Evolutionary conservation across 306 rosid species (phyloP).

Genomic region (Heteromeles arbutifolia): DNA sequence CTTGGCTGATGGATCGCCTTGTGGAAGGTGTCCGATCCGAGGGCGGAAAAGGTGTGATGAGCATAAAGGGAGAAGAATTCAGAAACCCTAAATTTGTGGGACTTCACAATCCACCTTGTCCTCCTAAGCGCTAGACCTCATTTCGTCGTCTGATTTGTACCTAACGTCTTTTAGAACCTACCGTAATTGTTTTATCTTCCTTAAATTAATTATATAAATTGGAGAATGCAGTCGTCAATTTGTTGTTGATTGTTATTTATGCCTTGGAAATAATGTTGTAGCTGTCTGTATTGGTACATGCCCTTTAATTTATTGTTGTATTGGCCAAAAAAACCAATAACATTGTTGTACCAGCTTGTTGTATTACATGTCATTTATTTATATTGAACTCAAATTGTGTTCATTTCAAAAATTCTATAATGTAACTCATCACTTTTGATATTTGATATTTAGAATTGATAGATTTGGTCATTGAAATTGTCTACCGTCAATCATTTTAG

Average conservation of each 20-base stretch:
- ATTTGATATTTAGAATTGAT: no score
- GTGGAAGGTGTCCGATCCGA: constrained; percentile 40
- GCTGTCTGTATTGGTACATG: no score
- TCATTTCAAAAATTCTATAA: no score
- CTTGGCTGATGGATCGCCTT: constrained; percentile 54
- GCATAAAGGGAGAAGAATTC: constrained; percentile 69
- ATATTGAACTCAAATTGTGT: no score
- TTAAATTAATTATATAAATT: not conserved
- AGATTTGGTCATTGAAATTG: accelerated
- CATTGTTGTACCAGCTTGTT: no score
- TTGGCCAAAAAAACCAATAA: no score
- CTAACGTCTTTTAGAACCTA: no score
- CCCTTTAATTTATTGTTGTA: not conserved
- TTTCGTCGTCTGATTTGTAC: accelerated
- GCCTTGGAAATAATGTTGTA: no score
- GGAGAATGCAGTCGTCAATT: not conserved
- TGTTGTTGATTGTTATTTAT: not conserved
- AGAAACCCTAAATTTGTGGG: not conserved
- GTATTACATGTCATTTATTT: no score
- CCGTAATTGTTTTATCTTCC: no score
- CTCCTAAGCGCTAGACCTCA: accelerated
- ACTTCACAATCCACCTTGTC: not conserved
- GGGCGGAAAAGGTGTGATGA: constrained; percentile 70
- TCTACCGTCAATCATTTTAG: accelerated
- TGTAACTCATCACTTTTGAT: no score